These are phyloP conservation scores for Dianthus caryophyllus DNA, from an alignment of 148 eudicot species.

Conservation along the genomic window DNA sequence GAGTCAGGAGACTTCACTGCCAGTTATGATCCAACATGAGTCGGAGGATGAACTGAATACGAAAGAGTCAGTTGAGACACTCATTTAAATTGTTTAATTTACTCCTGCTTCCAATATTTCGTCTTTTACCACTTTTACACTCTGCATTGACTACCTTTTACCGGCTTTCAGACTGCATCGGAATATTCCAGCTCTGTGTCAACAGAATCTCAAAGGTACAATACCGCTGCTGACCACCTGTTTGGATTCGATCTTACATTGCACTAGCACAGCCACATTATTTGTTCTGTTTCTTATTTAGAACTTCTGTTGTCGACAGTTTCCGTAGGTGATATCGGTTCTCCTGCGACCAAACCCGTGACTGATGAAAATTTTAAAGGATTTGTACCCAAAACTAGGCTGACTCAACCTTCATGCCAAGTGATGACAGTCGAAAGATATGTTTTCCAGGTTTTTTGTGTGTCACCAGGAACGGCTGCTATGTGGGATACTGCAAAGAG, in stretches of 20 bases:
- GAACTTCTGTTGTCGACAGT: slow-evolving; percentile 16
- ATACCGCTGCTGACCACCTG: neutral
- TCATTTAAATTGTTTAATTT: neutral
- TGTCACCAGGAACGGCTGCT: slow-evolving; percentile 15
- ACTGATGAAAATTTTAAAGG: slow-evolving; percentile 5
- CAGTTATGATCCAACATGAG: slow-evolving; percentile 1
- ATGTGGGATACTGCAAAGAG: slow-evolving; percentile 17
- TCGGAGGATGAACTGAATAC: slow-evolving; percentile 13
- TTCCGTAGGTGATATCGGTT: slow-evolving; percentile 14
- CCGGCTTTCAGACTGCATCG: slow-evolving; percentile 18
- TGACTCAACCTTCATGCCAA: slow-evolving; percentile 26
- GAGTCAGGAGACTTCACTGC: slow-evolving; percentile 21
- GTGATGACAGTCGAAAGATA: slow-evolving; percentile 33
- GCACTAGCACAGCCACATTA: neutral
- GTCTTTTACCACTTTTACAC: neutral
- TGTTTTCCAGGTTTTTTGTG: slow-evolving; percentile 19
- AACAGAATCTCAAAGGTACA: slow-evolving; percentile 24
- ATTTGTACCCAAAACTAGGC: slow-evolving; percentile 4
- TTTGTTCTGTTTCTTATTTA: neutral
- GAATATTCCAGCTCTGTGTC: slow-evolving; percentile 13
- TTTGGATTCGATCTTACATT: neutral
- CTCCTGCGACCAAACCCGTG: slow-evolving; percentile 1
- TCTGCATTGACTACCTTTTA: slow-evolving; percentile 1
- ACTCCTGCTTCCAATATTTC: neutral
- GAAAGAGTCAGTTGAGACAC: slow-evolving; percentile 34